Evolutionary conservation across 2,329 filamentous ascomycete genomes (phyloP).

Genomic region (Hansfordia pulvinata): DNA sequence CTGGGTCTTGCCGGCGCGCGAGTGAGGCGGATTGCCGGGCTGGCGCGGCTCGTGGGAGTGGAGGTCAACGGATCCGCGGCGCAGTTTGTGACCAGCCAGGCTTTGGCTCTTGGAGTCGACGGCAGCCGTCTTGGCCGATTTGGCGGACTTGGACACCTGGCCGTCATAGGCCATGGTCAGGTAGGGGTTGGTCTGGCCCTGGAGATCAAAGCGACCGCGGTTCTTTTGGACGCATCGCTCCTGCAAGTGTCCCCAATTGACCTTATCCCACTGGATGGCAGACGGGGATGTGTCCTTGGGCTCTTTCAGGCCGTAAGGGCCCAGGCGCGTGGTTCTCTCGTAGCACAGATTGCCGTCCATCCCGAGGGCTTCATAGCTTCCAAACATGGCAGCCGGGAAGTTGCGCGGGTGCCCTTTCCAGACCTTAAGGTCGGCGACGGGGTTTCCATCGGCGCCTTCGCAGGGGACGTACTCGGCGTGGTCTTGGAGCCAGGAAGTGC

Average conservation of each 20-base stretch:
- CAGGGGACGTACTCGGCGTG: constrained; percentile 50
- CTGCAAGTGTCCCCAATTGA: constrained; percentile 62
- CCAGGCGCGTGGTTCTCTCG: constrained; percentile 56
- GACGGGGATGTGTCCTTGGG: constrained; percentile 30
- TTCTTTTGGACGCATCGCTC: constrained; percentile 53
- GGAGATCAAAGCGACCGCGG: constrained; percentile 43
- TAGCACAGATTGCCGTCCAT: constrained; percentile 53
- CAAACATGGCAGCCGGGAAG: constrained; percentile 49
- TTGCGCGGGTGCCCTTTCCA: constrained; percentile 46
- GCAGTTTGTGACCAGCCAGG: no score
- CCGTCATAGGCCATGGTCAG: constrained; percentile 8
- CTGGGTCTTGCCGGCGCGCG: constrained; percentile 3
- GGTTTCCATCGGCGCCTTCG: constrained; percentile 46
- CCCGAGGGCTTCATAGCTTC: constrained; percentile 44
- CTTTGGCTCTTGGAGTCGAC: background rate
- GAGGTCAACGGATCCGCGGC: no score
- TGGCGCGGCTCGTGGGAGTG: background rate
- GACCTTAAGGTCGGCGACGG: constrained; percentile 46
- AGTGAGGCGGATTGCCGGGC: background rate
- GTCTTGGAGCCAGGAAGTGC: constrained; percentile 36
- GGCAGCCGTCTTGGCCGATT: constrained; percentile 2
- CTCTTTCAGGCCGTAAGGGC: constrained; percentile 45
- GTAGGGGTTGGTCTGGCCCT: constrained; percentile 27
- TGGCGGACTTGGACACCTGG: constrained; percentile 4
- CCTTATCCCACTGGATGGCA: constrained; percentile 43